These are phyloP conservation scores for Heterobasidion occidentale DNA, from an alignment of 1,284 basidiomycete species.

Conservation along the genomic window DNA sequence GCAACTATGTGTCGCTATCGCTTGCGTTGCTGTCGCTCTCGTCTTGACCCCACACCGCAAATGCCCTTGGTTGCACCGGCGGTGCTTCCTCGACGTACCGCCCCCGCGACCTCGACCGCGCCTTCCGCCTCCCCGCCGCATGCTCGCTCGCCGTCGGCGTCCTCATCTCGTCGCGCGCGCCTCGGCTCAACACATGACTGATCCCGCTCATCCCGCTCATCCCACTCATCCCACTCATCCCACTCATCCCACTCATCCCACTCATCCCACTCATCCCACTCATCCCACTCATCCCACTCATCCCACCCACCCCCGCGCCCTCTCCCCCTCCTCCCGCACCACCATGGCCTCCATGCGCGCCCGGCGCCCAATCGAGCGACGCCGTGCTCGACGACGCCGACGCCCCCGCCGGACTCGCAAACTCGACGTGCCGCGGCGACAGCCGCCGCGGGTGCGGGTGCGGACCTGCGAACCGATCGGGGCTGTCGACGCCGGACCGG, in stretches of 20 bases:
- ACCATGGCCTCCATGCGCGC: no score
- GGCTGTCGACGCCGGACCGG: constrained; percentile 67
- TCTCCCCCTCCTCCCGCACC: no score
- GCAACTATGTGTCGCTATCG: constrained; percentile 44
- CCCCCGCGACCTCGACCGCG: constrained; percentile 21
- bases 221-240: no score
- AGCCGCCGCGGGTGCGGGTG: constrained; percentile 45
- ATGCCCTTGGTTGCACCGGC: constrained; percentile 41
- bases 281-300: no score
- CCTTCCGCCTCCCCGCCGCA: constrained; percentile 18
- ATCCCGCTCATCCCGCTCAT: constrained; percentile 11
- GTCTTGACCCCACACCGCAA: constrained; percentile 80
- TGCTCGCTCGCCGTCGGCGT: constrained; percentile 44
- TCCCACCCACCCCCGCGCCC: no score
- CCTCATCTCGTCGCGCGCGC: constrained; percentile 44
- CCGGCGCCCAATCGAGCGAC: constrained; percentile 9
- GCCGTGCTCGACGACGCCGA: background rate
- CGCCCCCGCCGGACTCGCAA: constrained; percentile 19
- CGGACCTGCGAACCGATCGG: constrained; percentile 67
- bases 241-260: no score
- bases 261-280: no score
- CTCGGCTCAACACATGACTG: constrained; percentile 25
- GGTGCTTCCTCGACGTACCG: constrained; percentile 16
- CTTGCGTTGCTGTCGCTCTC: constrained; percentile 81
- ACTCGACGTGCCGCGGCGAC: constrained; percentile 48